A percentile compares a stretch with the other conserved stretches of the same genome.
phyloP scores from a whole-genome alignment of 495 filamentous ascomycete genomes.

The Bacidia gigantensis region DNA sequence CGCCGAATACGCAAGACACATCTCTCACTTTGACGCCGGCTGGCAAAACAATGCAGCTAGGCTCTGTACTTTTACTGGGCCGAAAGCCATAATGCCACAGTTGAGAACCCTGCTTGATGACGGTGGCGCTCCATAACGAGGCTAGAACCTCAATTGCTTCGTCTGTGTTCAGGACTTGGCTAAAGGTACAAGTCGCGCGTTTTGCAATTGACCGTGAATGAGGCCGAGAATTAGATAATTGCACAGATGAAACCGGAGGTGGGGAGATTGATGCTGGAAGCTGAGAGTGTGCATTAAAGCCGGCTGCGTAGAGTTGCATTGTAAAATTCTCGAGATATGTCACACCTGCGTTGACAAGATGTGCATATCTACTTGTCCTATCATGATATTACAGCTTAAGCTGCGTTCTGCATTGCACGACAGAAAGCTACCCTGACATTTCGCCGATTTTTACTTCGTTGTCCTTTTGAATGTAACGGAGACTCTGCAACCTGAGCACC shows the following conservation, averaged over 20 bases:
- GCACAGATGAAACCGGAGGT: too few species aligned
- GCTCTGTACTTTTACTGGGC: not conserved
- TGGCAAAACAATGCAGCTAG: not conserved
- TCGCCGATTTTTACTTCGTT: too few species aligned
- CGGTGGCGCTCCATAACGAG: slow-evolving; percentile 14
- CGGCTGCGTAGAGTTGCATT: slow-evolving; percentile 13
- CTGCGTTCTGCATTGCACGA: too few species aligned
- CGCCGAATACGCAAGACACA: slow-evolving; percentile 13
- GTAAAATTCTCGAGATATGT: too few species aligned
- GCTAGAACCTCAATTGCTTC: slow-evolving; percentile 3
- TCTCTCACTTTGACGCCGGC: slow-evolving; percentile 1
- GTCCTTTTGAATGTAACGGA: too few species aligned
- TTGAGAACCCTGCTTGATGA: slow-evolving; percentile 6
- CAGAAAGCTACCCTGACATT: too few species aligned
- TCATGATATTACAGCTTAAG: too few species aligned
- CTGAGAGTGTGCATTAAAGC: slow-evolving; percentile 17
- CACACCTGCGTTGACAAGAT: too few species aligned
- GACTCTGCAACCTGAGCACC: too few species aligned
- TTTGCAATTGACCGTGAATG: too few species aligned
- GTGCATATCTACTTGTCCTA: too few species aligned
- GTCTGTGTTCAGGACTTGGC: not conserved
- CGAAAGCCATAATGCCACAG: slow-evolving; percentile 10
- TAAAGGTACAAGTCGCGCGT: not conserved
- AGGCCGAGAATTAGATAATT: too few species aligned
- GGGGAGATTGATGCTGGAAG: slow-evolving; percentile 1